Evolutionary conservation across 768 basidiomycete genomes (phyloP), one percentile per base, ranked within the genome.

Genomic region (Clavaria fumosa): DNA sequence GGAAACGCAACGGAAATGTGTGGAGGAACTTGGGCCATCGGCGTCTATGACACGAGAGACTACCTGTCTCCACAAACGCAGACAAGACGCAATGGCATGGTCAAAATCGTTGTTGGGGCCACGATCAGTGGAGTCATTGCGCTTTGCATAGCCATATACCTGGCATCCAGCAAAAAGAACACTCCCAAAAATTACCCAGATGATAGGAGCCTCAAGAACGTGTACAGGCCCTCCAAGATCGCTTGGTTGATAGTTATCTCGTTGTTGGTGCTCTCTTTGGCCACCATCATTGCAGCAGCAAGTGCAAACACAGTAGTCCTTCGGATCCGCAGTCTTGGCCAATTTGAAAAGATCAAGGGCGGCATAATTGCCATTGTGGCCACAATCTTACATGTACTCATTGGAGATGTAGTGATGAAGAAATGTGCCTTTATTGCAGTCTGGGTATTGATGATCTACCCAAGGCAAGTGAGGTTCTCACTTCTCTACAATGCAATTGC

Each of bases 391-490:
- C 30, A 31, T 31, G 30, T 4, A n/a, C 30, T 31, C 30, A 31
- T 31, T 31, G 30, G 30, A 17, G 18, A 17, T 17, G 18, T 31
- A 31, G 30, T 31, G 30, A 31, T 31, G 30, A 31, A 17, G 30
- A 31, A 31, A 31, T 31, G n/a, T 17, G 30, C 18, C 30, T 31
- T 31, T 31, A 31, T 31, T 17, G 30, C 30, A 7, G 3, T 31
- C 30, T 31, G 30, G 30, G 30, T 31, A 31, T n/a, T 31, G 30
- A 31, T 31, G 30, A 31, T 31, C 18, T 31, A 31, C 30, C 30
- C 30, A 31, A 31, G 30, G 30, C n/a, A 31, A 31, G 30, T 31
- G 30, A 31, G 18, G n/a, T 31, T 31, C 30, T 31, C 30, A 7
- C 30, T 31, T 31, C 30, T 31, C 30, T 31, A 31, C 30, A 31